Evolutionary conservation across 2,329 filamentous ascomycete genomes (phyloP), one percentile per base, ranked within the genome.

Genomic region (Xylariales sp.): DNA sequence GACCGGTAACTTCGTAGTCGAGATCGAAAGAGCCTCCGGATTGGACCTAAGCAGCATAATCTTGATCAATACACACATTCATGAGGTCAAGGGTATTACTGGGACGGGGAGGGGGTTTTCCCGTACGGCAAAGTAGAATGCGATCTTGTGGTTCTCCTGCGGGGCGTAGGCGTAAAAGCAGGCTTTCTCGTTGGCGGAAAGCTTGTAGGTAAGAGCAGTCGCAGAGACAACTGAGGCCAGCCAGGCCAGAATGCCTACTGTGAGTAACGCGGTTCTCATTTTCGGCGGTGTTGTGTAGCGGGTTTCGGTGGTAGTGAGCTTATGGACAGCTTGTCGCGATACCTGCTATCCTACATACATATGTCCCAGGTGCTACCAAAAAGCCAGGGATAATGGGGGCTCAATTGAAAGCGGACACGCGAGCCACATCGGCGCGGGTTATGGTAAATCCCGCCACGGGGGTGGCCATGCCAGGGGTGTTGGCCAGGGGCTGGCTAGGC

Each of bases 111-210:
- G n/a, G n/a, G n/a, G n/a, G n/a, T n/a, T n/a, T n/a, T 25, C 23
- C n/a, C 84, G 50, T 70, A 98, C 93, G 43, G 93, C 94, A 67
- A 98, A 98, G 72, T 98, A 98, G 61, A 98, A 98, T 34, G 93
- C 90, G 51, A 98, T 74, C 78, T 98, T 98, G 55, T 86, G 80
- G 52, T 83, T 83, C 60, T 78, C 76, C 60, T 85, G 78, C 48
- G 89, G 81, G 39, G 91, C 83, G 50, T 80, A 71, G 40, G 87
- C 78, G 63, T 86, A 96, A 78, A 98, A 98, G 72, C 93, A 98
- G 43, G 93, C 88, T 66, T 87, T 89, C 73, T 97, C 93, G 69
- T 94, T 87, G 35, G 93, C 86, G 37, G 75, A 69, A 32, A 98
- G 75, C 67, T 90, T 88, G 74, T 96, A 98, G 33, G 93, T 98